A percentile compares a stretch with the other conserved stretches of the same genome.
Evolutionary conservation across 78 protist genomes (phyloP).

Genomic region (Chrysochromulina parva): DNA sequence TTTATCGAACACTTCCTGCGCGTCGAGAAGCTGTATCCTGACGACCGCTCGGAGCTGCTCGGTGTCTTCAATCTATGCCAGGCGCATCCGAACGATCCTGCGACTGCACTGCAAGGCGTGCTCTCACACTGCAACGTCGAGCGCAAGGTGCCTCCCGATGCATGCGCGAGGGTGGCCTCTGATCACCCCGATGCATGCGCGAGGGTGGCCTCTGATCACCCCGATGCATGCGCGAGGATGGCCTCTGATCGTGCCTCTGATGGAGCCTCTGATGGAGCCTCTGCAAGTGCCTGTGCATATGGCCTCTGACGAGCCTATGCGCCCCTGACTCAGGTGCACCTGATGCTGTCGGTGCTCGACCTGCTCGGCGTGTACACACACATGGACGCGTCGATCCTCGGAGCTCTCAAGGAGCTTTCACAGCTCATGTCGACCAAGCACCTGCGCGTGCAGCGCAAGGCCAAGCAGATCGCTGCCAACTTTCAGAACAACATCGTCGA

Average conservation of each 20-base stretch:
- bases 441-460: not conserved
- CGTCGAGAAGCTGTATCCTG: not conserved
- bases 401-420: not conserved
- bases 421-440: not conserved
- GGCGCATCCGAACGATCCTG: not conserved
- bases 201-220: no score
- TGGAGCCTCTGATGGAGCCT: no score
- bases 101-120: not conserved
- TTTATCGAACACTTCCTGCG: not conserved
- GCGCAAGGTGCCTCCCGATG: not conserved
- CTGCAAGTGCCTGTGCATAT: no score
- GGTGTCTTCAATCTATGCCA: not conserved
- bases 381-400: not conserved
- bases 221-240: no score
- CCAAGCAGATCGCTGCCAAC: not conserved
- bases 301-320: no score
- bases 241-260: no score
- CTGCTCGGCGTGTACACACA: slow-evolving; percentile 10
- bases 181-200: no score
- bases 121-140: slow-evolving; percentile 27
- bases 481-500: not conserved
- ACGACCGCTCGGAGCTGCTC: not conserved
- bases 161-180: no score
- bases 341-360: slow-evolving; percentile 8
- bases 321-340: not conserved